phyloP scores from a whole-genome alignment of 768 basidiomycete genomes.

The Paxillus rubicundulus region DNA sequence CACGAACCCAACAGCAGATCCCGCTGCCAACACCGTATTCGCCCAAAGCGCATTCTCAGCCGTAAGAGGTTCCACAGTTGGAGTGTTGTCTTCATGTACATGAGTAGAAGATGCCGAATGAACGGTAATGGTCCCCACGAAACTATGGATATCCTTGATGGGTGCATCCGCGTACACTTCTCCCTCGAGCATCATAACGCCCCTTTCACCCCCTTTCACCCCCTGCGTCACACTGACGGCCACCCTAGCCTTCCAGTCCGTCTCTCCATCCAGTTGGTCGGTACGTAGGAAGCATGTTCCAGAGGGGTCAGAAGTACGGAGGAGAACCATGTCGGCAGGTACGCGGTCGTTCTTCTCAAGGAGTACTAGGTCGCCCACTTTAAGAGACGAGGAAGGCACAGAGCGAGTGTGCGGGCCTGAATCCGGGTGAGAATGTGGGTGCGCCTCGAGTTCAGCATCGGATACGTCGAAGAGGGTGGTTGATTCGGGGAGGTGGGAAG shows the following conservation, averaged over 20 bases:
- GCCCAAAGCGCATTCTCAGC: conserved; percentile 97
- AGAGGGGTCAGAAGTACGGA: conserved; percentile 82
- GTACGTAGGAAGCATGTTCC: conserved; percentile 98
- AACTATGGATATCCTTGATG: conserved; percentile 94
- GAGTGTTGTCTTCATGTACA: conserved; percentile 36
- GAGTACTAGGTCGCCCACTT: conserved; percentile 86
- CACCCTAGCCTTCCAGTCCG: conserved; percentile 96
- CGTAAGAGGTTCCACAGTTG: conserved; percentile 78
- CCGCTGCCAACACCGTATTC: conserved; percentile 95
- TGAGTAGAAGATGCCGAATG: conserved; percentile 39
- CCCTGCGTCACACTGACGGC: conserved; percentile 49
- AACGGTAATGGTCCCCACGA: conserved; percentile 88
- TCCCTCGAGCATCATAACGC: conserved; percentile 65
- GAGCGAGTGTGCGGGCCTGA: conserved; percentile 60
- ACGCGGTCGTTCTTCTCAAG: conserved; percentile 98
- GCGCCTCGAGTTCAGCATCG: conserved; percentile 20
- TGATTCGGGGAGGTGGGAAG: conserved; percentile 15
- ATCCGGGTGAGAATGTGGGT: conserved; percentile 26
- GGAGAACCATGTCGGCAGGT: conserved; percentile 88
- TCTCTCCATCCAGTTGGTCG: conserved; percentile 97
- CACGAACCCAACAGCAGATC: conserved; percentile 88
- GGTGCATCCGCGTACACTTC: conserved; percentile 95
- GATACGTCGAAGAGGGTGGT: conserved; percentile 15
- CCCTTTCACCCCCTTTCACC: conserved; percentile 39
- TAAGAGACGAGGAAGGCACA: conserved; percentile 83